Conservation (phyloP, 331 rosid genomes). For the Quercus tomentella region DNA sequence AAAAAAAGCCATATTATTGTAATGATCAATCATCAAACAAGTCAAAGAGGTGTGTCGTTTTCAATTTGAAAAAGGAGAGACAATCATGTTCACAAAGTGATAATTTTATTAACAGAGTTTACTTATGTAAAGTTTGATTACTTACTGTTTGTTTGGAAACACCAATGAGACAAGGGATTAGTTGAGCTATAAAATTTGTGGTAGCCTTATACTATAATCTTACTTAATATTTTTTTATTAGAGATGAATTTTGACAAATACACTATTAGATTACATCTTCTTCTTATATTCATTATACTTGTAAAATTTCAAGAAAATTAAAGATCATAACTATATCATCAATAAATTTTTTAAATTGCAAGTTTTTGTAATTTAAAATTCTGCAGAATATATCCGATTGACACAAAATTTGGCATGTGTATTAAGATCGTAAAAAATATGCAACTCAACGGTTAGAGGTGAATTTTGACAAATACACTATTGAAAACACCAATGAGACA, state of each 20-base stretch:
- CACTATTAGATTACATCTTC: fast-evolving
- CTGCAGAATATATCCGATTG: no score
- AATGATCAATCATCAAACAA: background rate
- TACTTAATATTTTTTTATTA: no score
- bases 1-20: background rate
- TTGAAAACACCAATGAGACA: no score
- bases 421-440: no score
- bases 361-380: no score
- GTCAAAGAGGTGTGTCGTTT: constrained; percentile 15
- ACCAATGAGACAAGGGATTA: no score
- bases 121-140: background rate
- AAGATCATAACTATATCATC: no score
- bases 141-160: no score
- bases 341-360: no score
- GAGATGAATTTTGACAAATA: fast-evolving
- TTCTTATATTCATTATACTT: fast-evolving
- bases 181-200: fast-evolving
- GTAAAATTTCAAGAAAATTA: no score
- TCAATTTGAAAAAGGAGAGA: background rate
- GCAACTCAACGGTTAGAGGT: fast-evolving
- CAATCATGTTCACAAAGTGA: background rate
- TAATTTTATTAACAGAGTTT: background rate
- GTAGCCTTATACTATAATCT: fast-evolving
- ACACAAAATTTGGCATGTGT: no score
- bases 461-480: no score